phyloP scores from a whole-genome alignment of 345 rosid genomes.

The Syzygium grande region DNA sequence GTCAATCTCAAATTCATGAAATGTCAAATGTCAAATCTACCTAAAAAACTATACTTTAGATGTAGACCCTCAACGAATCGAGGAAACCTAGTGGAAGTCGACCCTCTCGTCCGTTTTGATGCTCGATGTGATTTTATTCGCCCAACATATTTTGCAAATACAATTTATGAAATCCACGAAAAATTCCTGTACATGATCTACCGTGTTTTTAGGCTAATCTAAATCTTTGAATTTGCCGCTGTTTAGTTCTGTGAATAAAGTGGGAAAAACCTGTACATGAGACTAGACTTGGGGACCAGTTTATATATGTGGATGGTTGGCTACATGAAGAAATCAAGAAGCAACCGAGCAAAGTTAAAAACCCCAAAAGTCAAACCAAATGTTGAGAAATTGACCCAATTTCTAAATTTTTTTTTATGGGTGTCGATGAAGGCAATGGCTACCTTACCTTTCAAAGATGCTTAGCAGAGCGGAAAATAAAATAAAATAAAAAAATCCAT shows the following conservation, averaged over 20 bases:
- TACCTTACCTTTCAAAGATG: neutral
- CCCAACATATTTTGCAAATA: neutral
- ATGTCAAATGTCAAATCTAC: neutral
- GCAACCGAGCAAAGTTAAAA: neutral
- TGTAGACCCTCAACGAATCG: accelerated
- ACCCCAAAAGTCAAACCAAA: neutral
- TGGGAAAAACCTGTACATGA: neutral
- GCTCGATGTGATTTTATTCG: neutral
- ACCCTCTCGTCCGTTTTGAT: neutral
- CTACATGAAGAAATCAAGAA: neutral
- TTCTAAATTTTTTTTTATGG: neutral
- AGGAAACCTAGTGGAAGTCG: neutral
- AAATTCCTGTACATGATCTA: neutral
- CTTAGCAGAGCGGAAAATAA: neutral
- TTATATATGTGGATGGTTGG: neutral
- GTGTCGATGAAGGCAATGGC: neutral
- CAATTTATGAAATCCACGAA: accelerated
- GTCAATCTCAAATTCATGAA: neutral
- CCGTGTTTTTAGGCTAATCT: neutral
- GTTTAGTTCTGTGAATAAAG: neutral
- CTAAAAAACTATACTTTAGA: neutral
- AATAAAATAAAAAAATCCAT: neutral
- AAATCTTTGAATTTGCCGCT: neutral
- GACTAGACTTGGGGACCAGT: neutral
- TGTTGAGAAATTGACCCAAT: neutral